Base-by-base conservation (phyloP, 305 asterid species). In the Solanum chacoense region DNA sequence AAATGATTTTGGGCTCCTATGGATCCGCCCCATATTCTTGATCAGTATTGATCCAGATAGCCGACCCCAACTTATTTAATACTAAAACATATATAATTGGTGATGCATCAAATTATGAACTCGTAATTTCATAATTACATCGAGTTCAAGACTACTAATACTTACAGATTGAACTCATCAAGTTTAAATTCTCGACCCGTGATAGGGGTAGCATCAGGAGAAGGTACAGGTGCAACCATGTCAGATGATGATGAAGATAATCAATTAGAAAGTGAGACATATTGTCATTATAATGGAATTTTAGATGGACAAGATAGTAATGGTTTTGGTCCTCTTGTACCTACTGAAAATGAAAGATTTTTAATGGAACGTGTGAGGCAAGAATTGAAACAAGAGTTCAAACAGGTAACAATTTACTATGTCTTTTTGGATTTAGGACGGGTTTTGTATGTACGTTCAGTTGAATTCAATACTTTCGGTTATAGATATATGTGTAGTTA, bases 221-320 rank as follows among this genome's bases (percentile, higher is more conserved):
- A 97, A 93, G 97, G 99, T 38, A 95, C 97, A 35, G 98, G 99
- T 20, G 99, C 99, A 65, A 96, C 99, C 18, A 96, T 97, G 99
- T 96, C 99, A 3, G 99, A 96, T 79, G 99, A 97, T 11, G 99
- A 97, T 7, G 98, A 97, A 65, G 98, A 59, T 8, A 59, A 95
- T 90, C 98, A 93, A 84, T 96, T 91, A 28, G 99, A 95, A 78
- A 94, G 96, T 18, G 99, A 96, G 63, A 72, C 94, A 22, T 94
- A 95, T 91, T 90, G 94, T 90, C 94, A 72, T 14, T 71, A 94
- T 55, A 98, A 94, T 50, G 98, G 95, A 85, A 91, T 95, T 81
- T 76, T 97, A 59, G 69, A 59, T 59, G 69, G 69, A 59, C 69
- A 20, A 31, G 99, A 97, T 26, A 94, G 91, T 95, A 94, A 92